Evolutionary conservation across 345 rosid species (phyloP).

Genomic region (Pugionium dolabratum): DNA sequence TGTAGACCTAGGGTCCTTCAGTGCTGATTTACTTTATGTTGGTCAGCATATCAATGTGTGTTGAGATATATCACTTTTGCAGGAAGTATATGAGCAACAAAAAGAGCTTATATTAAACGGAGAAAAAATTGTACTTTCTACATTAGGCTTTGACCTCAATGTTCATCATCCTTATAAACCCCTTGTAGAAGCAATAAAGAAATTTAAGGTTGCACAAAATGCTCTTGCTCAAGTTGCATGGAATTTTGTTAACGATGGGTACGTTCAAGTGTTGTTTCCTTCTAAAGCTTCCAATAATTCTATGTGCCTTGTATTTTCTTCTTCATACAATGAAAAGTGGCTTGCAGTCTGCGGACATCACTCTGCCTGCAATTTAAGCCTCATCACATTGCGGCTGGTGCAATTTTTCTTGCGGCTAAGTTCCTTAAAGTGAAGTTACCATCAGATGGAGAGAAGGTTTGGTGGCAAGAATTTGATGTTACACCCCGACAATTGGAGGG

Average conservation of each 20-base stretch:
- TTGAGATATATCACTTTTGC: conserved; percentile 34
- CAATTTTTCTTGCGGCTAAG: conserved; percentile 83
- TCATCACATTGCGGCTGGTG: conserved; percentile 91
- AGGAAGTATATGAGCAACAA: conserved; percentile 90
- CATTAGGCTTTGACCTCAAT: conserved; percentile 75
- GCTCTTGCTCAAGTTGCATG: conserved; percentile 78
- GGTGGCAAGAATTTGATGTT: conserved; percentile 84
- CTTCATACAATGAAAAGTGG: conserved; percentile 40
- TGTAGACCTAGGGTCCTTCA: conserved; percentile 3
- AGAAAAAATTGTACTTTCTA: conserved; percentile 81
- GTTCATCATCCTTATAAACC: conserved; percentile 85
- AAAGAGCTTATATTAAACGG: conserved; percentile 70
- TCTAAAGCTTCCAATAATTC: conserved; percentile 21
- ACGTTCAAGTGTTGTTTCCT: conserved; percentile 40
- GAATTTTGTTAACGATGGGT: conserved; percentile 92
- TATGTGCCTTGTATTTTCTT: conserved; percentile 44
- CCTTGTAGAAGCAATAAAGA: conserved; percentile 82
- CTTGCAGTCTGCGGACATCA: conserved; percentile 87
- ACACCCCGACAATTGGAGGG: conserved; percentile 76
- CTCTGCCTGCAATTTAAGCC: conserved; percentile 97
- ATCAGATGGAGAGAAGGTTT: conserved; percentile 74
- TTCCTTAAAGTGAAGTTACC: conserved; percentile 72
- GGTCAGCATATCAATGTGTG: background rate
- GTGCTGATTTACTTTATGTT: conserved; percentile 1
- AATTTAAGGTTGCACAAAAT: conserved; percentile 64